Percentiles rank a stretch among this genome's conserved stretches.
Conservation (phyloP, 108 stramenopile genomes). For the Cyclostephanos tholiformis region DNA sequence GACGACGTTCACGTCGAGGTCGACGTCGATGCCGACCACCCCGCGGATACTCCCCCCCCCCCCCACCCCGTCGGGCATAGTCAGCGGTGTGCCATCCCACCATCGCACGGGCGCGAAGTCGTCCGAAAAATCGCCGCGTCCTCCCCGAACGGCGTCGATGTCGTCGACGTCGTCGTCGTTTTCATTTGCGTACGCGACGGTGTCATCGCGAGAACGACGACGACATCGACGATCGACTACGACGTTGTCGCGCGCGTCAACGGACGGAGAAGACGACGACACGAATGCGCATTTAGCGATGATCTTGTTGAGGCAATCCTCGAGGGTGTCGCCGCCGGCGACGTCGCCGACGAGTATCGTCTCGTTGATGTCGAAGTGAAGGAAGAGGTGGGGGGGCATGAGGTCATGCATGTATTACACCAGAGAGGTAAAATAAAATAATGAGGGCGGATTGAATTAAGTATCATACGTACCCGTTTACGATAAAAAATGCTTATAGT, state of each 20-base stretch:
- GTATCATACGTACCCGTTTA: no score
- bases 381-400: slow-evolving; percentile 12
- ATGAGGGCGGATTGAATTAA: no score
- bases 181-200: neutral
- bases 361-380: slow-evolving; percentile 83
- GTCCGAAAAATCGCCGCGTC: slow-evolving; percentile 31
- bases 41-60: no score
- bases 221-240: neutral
- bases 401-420: no score
- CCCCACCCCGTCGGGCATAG: neutral
- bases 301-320: slow-evolving; percentile 77
- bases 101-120: slow-evolving; percentile 68
- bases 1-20: no score
- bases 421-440: no score
- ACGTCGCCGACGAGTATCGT: slow-evolving; percentile 84
- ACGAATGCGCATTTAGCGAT: slow-evolving; percentile 88
- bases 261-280: no score
- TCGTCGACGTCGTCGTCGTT: slow-evolving; percentile 1
- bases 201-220: neutral
- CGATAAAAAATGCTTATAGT: no score
- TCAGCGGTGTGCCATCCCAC: slow-evolving; percentile 80
- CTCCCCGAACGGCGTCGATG: neutral
- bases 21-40: no score
- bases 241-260: slow-evolving; percentile 34
- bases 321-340: slow-evolving; percentile 77